Evolutionary conservation across 495 filamentous ascomycete species (phyloP), one percentile per base, ranked within the genome.

Genomic region (Terfezia boudieri): DNA sequence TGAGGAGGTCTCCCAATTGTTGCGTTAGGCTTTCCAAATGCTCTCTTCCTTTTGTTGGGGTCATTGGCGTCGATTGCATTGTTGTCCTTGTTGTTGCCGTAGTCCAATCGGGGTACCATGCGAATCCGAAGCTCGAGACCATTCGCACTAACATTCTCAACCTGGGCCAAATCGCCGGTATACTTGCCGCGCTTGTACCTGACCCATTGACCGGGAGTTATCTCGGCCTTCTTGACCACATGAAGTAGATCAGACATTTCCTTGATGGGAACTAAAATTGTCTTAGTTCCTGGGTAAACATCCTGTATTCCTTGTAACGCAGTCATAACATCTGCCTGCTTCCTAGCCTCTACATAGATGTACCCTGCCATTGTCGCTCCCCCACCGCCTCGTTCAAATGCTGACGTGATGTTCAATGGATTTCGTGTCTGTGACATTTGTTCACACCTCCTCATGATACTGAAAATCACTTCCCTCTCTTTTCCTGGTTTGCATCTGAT

Each of bases 181-280:
- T 96, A 93, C 62, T 86, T 84, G 9, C 82, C 78, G 50, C 83
- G 79, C 67, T 79, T 82, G 57, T 95, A 77, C 52, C 92, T 84
- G 50, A 96, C 89, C 77, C 89, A 99, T 37, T 81, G 81, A 56
- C 88, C 89, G 36, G 84, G 84, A 54, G 85, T 74, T 35, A 99
- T 71, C n/a, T 81, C 80, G 52, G 86, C 82, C 0, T 79, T 86
- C 70, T 93, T 94, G 35, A 76, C 77, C 35, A 88, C 85, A 26
- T 85, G 77, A n/a, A 99, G 69, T 9, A 99, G 78, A 67, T 95
- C 90, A 0, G 92, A 88, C 81, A 94, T 92, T 67, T 99, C 92
- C 66, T 88, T 88, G 60, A 96, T 85, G n/a, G 88, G 85, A 48
- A 96, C 84, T 37, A 94, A 68, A 37, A 85, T 74, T 67, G 86